These are phyloP conservation scores for Pythium aquatile DNA, from an alignment of 352 stramenopile species.

Conservation along the genomic window DNA sequence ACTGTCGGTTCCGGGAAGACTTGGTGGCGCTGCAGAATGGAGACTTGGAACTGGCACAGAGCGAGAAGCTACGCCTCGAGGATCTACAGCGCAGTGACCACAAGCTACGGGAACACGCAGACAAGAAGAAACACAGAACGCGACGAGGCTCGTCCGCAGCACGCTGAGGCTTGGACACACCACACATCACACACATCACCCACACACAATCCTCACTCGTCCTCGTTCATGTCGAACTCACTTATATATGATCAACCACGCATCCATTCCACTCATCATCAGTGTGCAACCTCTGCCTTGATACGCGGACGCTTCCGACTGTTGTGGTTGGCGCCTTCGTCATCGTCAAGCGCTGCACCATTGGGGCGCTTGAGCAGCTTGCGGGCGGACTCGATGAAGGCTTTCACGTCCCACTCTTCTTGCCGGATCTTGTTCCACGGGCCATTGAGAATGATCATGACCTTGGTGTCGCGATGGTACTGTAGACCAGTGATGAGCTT, in stretches of 20 bases:
- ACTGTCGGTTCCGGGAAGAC: conserved; percentile 66
- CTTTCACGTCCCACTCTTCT: conserved; percentile 62
- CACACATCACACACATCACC: background rate
- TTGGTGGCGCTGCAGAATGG: conserved; percentile 58
- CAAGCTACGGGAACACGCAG: conserved; percentile 13
- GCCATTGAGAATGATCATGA: conserved; percentile 87
- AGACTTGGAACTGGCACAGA: conserved; percentile 55
- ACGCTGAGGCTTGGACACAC: background rate
- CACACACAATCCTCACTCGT: too few species aligned
- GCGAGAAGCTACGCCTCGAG: conserved; percentile 68
- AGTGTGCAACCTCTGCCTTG: conserved; percentile 23
- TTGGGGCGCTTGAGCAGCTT: conserved; percentile 15
- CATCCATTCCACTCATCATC: conserved; percentile 2
- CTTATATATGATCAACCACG: conserved; percentile 4
- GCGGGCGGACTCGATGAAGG: conserved; percentile 47
- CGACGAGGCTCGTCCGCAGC: conserved; percentile 13
- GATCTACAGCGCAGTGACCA: conserved; percentile 61
- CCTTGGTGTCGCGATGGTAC: conserved; percentile 86
- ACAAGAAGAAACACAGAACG: background rate
- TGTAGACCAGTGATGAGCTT: conserved; percentile 85
- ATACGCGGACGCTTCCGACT: conserved; percentile 25
- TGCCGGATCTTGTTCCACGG: conserved; percentile 81
- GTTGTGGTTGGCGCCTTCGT: conserved; percentile 4
- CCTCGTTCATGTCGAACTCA: conserved; percentile 2
- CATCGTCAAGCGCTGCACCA: conserved; percentile 7